phyloP scores from a whole-genome alignment of 2,329 filamentous ascomycete genomes.

The Diaporthe humulicola region DNA sequence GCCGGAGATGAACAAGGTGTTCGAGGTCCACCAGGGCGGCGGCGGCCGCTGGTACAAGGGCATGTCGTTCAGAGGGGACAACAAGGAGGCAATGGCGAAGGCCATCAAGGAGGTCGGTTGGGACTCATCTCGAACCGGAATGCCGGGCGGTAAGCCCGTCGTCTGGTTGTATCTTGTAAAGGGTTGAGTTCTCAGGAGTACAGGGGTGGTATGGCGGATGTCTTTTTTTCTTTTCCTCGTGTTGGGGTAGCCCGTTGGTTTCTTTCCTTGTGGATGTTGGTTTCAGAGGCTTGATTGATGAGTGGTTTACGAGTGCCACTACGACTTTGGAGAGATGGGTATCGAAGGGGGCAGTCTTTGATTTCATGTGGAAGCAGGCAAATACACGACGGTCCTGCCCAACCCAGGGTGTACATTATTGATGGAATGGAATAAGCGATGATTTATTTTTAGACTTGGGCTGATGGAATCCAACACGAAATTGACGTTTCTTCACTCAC shows the following conservation, averaged over 20 bases:
- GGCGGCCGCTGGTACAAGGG: constrained; percentile 72
- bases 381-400: not conserved
- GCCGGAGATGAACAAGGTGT: constrained; percentile 67
- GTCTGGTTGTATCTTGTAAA: constrained; percentile 74
- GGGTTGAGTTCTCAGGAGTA: constrained; percentile 49
- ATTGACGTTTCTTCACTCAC: not conserved
- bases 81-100: constrained; percentile 62
- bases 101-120: constrained; percentile 71
- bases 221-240: not conserved
- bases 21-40: constrained; percentile 67
- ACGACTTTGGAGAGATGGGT: not conserved
- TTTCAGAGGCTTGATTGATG: not conserved
- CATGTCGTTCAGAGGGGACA: constrained; percentile 62
- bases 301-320: not conserved
- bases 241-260: not conserved
- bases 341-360: fast-evolving
- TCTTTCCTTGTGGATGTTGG: not conserved
- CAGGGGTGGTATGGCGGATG: fast-evolving
- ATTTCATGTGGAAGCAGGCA: not conserved
- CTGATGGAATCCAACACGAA: not conserved
- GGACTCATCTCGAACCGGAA: constrained; percentile 64
- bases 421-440: not conserved
- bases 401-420: not conserved
- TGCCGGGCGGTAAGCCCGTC: constrained; percentile 62
- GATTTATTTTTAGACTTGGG: not conserved